Evolutionary conservation across 345 rosid species (phyloP).

Genomic region (Angophora floribunda): DNA sequence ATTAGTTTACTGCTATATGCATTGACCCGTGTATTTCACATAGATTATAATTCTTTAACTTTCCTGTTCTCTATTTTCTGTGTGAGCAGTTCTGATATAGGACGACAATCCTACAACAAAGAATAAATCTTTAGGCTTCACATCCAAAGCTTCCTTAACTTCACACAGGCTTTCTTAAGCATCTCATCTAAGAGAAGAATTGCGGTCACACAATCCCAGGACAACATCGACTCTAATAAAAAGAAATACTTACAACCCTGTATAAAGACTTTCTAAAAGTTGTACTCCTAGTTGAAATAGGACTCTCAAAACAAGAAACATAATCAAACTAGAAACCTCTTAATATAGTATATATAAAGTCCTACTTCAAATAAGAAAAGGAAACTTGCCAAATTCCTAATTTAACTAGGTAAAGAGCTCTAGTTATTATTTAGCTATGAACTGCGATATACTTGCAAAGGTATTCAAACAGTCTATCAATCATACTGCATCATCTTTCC

Average conservation of each 20-base stretch:
- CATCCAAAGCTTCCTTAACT: not conserved
- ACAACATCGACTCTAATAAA: not conserved
- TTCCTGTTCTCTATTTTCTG: not conserved
- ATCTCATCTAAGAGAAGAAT: not conserved
- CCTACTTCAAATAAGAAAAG: not conserved
- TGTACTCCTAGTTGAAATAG: not conserved
- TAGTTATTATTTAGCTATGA: not conserved
- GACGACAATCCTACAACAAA: not conserved
- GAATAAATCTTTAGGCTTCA: not conserved
- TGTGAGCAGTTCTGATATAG: not conserved
- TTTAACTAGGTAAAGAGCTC: not conserved
- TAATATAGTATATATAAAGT: not conserved
- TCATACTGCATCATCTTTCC: not conserved
- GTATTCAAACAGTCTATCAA: not conserved
- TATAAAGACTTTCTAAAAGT: not conserved
- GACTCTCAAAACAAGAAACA: not conserved
- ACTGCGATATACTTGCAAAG: not conserved
- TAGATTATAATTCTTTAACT: not conserved
- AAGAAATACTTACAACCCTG: not conserved
- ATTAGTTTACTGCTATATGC: not conserved
- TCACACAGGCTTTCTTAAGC: not conserved
- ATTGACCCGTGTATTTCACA: not conserved
- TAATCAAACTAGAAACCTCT: not conserved
- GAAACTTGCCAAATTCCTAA: not conserved
- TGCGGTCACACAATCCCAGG: not conserved